Evolutionary conservation across 306 rosid genomes (phyloP), one percentile per base, ranked within the genome.

Genomic region (Cucurbita ficifolia): DNA sequence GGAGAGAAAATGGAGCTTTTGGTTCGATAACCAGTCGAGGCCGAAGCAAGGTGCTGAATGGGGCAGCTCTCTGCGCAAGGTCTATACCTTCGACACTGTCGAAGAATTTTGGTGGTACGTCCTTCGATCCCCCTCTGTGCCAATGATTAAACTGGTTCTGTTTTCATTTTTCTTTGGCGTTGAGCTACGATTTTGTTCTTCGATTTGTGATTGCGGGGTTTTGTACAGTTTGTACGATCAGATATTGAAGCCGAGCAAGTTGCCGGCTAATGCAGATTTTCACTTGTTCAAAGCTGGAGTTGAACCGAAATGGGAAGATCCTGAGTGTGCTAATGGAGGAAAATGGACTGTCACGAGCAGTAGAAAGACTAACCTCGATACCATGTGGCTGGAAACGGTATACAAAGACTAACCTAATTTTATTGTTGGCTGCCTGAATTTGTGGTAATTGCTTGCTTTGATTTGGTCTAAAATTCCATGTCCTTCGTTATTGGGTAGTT

Each of bases 251-350:
- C 99, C 99, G 13, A 84, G 97, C 84, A 89, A 91, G 77, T 80
- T 95, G 73, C 85, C 82, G 50, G 77, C 55, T 0, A 80, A 81
- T 76, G 96, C 89, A 4, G 97, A 91, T 21, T 86, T 95, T 59
- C 99, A 95, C 79, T 59, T 95, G 88, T 95, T 91, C 81, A 89
- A 83, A 85, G 72, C 88, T 78, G 97, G 99, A 77, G 48, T 88
- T 83, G 97, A 91, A 61, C 99, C 99, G 18, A 95, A 95, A 71
- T 95, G 97, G 97, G 99, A 95, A 86, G 99, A 91, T 87, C 99
- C 99, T 4, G 97, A 91, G 77, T 94, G 99, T 78, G 96, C 97
- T 50, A 84, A 9, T 82, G 99, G 99, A 79, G 99, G 99, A 55
- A 95, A 91, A 82, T 95, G 97, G 99, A 82, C 96, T 74, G 82